Percentiles rank a stretch among this genome's conserved stretches.
Conservation (phyloP, 805 yeast genomes). For the Suhomyces canberraensis region DNA sequence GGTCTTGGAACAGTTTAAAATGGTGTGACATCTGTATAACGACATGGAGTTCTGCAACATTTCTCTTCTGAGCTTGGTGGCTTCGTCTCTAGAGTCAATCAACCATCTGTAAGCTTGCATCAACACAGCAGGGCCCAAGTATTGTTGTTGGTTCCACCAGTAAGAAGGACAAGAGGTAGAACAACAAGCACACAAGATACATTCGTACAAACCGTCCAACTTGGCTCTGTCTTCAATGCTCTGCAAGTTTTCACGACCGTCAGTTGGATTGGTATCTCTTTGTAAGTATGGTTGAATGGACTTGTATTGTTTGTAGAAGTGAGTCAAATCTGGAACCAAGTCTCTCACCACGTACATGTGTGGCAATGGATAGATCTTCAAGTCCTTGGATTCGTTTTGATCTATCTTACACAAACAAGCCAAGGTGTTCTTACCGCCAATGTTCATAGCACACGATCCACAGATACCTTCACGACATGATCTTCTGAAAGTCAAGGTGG, state of each 20-base stretch:
- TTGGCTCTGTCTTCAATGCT: constrained; percentile 90
- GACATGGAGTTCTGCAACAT: constrained; percentile 97
- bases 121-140: constrained; percentile 96
- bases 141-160: constrained; percentile 99
- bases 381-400: constrained; percentile 65
- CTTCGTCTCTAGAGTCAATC: constrained; percentile 94
- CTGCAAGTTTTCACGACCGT: constrained; percentile 92
- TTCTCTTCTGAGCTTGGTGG: constrained; percentile 73
- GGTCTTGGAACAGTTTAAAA: constrained; percentile 97
- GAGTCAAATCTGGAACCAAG: constrained; percentile 95
- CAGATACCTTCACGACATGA: constrained; percentile 99
- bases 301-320: constrained; percentile 97
- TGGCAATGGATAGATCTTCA: constrained; percentile 93
- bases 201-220: constrained; percentile 94
- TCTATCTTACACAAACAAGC: constrained; percentile 96
- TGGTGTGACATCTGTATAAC: constrained; percentile 97
- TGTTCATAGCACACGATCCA: constrained; percentile 99
- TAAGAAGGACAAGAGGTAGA: constrained; percentile 98
- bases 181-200: constrained; percentile 98
- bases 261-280: constrained; percentile 73
- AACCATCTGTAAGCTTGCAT: constrained; percentile 99
- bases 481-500: constrained; percentile 94
- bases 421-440: constrained; percentile 94
- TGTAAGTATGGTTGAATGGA: constrained; percentile 96
- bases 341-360: constrained; percentile 98